Evolutionary conservation across 2,329 filamentous ascomycete genomes (phyloP).

Genomic region (Pseudogymnoascus sp.): DNA sequence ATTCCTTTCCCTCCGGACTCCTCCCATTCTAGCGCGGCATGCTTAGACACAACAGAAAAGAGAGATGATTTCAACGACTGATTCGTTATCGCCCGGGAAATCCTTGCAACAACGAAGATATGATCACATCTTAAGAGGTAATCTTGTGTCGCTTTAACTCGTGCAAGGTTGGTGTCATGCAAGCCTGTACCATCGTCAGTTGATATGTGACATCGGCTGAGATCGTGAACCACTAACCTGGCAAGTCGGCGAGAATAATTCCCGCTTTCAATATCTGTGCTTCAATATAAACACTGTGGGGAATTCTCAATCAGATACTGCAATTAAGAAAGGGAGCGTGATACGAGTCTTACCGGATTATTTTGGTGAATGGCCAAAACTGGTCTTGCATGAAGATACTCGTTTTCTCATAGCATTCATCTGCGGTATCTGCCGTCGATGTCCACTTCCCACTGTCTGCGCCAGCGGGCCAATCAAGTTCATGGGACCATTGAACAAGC

Average conservation of each 20-base stretch:
- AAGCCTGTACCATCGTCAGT: constrained; percentile 19
- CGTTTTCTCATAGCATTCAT: constrained; percentile 27
- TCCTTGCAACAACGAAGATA: constrained; percentile 31
- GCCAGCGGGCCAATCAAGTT: constrained; percentile 28
- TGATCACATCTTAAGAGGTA: constrained; percentile 32
- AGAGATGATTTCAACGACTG: constrained; percentile 30
- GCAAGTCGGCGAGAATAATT: constrained; percentile 31
- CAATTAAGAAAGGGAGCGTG: not conserved
- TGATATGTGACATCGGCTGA: constrained; percentile 6
- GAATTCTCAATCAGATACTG: constrained; percentile 11
- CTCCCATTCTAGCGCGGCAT: constrained; percentile 27
- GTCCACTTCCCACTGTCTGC: constrained; percentile 25
- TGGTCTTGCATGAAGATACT: constrained; percentile 29
- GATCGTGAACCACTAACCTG: constrained; percentile 21
- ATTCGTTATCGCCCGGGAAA: constrained; percentile 29
- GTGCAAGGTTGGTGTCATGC: constrained; percentile 31
- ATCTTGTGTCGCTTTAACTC: constrained; percentile 30
- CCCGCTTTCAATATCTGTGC: constrained; percentile 29
- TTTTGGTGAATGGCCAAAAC: constrained; percentile 33
- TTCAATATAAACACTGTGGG: constrained; percentile 26
- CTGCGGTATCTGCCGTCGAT: constrained; percentile 26
- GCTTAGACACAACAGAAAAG: constrained; percentile 24
- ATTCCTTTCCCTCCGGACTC: constrained; percentile 21
- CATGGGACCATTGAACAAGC: constrained; percentile 25
- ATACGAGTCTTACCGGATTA: constrained; percentile 26